Percentiles rank a stretch among this genome's conserved stretches.
Conservation (phyloP, 2,329 filamentous ascomycete genomes). For the Talaromyces sp. region DNA sequence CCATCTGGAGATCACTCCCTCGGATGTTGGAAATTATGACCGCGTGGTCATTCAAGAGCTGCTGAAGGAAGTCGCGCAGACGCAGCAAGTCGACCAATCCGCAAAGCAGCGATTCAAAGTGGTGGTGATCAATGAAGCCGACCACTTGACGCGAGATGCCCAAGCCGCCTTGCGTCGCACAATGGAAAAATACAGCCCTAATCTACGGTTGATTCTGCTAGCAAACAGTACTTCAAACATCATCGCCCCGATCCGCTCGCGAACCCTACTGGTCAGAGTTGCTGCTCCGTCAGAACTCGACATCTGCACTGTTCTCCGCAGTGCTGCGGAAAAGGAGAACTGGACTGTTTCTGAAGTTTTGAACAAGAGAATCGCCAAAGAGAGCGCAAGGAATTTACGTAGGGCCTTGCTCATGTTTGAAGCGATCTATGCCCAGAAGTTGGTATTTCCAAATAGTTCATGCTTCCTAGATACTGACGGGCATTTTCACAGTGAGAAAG, state of each 20-base stretch:
- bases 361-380: conserved; percentile 78
- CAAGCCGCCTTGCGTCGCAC: conserved; percentile 91
- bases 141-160: conserved; percentile 87
- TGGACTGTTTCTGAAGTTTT: conserved; percentile 73
- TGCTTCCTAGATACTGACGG: not conserved
- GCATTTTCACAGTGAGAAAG: conserved; percentile 64
- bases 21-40: conserved; percentile 94
- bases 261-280: conserved; percentile 86
- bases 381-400: conserved; percentile 86
- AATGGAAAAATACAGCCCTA: conserved; percentile 99
- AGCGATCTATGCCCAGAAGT: conserved; percentile 96
- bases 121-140: conserved; percentile 97
- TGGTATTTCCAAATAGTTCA: conserved; percentile 29
- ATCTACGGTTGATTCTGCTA: conserved; percentile 82
- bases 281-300: conserved; percentile 81
- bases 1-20: conserved; percentile 96
- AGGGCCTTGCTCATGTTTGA: conserved; percentile 94
- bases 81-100: conserved; percentile 91
- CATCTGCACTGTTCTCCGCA: conserved; percentile 69
- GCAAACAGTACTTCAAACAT: conserved; percentile 98
- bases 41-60: conserved; percentile 93
- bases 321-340: conserved; percentile 70
- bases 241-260: conserved; percentile 92
- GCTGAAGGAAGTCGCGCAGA: conserved; percentile 96
- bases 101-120: conserved; percentile 96